These are phyloP conservation scores for Ramaria rubella DNA, from an alignment of 768 basidiomycete species.

Conservation along the genomic window DNA sequence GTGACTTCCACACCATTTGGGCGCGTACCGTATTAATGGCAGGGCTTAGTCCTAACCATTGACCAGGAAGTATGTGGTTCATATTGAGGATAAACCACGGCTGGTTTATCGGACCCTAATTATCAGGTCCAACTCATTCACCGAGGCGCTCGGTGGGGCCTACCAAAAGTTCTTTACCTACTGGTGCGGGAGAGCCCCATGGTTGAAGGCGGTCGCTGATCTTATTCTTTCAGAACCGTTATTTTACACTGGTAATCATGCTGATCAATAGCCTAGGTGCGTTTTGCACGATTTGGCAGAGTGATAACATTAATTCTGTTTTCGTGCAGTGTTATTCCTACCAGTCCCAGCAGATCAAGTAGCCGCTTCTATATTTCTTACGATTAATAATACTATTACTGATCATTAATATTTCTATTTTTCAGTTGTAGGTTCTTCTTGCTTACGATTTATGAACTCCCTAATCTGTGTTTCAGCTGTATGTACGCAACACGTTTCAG, in stretches of 20 bases:
- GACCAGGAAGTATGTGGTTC: neutral
- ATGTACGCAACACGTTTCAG: neutral
- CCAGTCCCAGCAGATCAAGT: neutral
- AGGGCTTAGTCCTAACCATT: neutral
- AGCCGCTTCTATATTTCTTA: neutral
- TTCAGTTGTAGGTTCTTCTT: neutral
- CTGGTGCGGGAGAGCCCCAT: neutral
- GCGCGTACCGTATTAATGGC: too few species aligned
- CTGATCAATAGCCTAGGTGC: neutral
- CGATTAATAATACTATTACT: too few species aligned
- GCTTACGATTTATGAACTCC: neutral
- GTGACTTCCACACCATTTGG: neutral
- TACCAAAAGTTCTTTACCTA: neutral
- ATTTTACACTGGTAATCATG: neutral
- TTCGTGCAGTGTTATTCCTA: neutral
- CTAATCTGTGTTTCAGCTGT: neutral
- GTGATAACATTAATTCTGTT: neutral
- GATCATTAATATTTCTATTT: neutral
- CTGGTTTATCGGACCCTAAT: neutral
- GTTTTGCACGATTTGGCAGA: neutral
- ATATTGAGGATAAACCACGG: too few species aligned
- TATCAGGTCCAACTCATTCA: slow-evolving; percentile 1
- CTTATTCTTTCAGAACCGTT: neutral
- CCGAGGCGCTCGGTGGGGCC: neutral
- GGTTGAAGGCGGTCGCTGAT: too few species aligned